phyloP scores from a whole-genome alignment of 2,329 filamentous ascomycete genomes.

The Fusarium pininemorale region DNA sequence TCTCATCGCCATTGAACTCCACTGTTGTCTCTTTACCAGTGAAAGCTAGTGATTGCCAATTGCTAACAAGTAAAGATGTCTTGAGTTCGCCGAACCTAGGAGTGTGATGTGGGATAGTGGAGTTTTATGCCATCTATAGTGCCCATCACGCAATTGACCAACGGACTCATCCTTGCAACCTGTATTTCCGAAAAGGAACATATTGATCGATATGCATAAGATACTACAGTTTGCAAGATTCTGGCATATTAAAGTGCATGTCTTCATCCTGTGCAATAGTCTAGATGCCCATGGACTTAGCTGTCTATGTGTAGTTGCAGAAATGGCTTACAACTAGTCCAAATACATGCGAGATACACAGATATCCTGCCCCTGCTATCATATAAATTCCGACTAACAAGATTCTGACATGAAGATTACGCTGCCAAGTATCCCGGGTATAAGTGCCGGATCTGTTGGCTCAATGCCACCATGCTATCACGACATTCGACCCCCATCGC shows the following conservation, averaged over 20 bases:
- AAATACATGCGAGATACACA: background rate
- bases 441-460: background rate
- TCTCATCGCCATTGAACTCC: background rate
- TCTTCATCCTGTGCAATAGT: background rate
- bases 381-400: background rate
- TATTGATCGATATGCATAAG: background rate
- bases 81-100: background rate
- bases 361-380: background rate
- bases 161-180: background rate
- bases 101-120: constrained; percentile 2
- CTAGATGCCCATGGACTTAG: background rate
- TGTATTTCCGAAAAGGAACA: background rate
- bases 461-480: constrained; percentile 9
- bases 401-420: background rate
- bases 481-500: background rate
- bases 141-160: constrained; percentile 24
- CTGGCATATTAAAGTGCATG: background rate
- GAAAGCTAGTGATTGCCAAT: background rate
- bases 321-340: background rate
- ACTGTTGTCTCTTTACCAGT: background rate
- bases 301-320: background rate
- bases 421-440: background rate
- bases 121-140: constrained; percentile 16
- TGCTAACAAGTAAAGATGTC: background rate
- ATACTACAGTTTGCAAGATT: background rate